Conservation (phyloP, 2,329 filamentous ascomycete genomes). For the Colletotrichum eremochloae region DNA sequence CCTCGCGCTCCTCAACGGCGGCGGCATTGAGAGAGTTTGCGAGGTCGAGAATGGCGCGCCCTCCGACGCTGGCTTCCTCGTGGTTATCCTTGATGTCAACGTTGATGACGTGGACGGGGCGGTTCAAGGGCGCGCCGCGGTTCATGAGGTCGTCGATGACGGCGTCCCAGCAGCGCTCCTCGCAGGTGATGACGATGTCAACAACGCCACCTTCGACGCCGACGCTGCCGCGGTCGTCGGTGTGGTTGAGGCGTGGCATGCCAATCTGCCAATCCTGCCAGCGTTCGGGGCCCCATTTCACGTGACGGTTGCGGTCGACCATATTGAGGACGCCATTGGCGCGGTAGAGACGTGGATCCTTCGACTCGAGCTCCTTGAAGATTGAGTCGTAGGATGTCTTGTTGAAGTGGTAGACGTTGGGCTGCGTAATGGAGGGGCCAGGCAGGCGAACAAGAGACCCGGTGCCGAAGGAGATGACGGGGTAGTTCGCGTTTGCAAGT, state of each 20-base stretch:
- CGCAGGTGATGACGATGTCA: conserved; percentile 96
- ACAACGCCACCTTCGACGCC: conserved; percentile 92
- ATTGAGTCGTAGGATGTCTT: conserved; percentile 95
- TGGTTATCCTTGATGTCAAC: conserved; percentile 99
- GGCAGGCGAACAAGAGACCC: conserved; percentile 94
- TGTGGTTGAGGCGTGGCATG: conserved; percentile 82
- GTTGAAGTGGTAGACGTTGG: conserved; percentile 99
- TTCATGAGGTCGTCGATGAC: conserved; percentile 93
- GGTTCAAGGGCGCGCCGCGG: conserved; percentile 87
- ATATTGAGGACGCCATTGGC: conserved; percentile 96
- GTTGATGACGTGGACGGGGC: conserved; percentile 97
- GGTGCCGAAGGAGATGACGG: conserved; percentile 98
- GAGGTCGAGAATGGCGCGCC: conserved; percentile 91
- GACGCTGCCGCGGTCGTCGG: conserved; percentile 79
- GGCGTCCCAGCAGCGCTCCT: conserved; percentile 98
- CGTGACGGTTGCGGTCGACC: conserved; percentile 89
- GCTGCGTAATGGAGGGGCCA: conserved; percentile 89
- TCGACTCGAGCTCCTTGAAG: conserved; percentile 88
- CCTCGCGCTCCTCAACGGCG: conserved; percentile 81
- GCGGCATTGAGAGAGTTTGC: conserved; percentile 86
- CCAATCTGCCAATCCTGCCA: conserved; percentile 98
- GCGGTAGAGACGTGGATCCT: conserved; percentile 88
- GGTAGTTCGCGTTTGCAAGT: conserved; percentile 86
- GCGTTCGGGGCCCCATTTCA: conserved; percentile 96
- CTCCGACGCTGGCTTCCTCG: conserved; percentile 92